Percentiles rank a stretch among this genome's conserved stretches.
These are phyloP conservation scores for Exophiala lecanii-corni DNA, from an alignment of 2,329 filamentous ascomycete genomes.

Conservation along the genomic window DNA sequence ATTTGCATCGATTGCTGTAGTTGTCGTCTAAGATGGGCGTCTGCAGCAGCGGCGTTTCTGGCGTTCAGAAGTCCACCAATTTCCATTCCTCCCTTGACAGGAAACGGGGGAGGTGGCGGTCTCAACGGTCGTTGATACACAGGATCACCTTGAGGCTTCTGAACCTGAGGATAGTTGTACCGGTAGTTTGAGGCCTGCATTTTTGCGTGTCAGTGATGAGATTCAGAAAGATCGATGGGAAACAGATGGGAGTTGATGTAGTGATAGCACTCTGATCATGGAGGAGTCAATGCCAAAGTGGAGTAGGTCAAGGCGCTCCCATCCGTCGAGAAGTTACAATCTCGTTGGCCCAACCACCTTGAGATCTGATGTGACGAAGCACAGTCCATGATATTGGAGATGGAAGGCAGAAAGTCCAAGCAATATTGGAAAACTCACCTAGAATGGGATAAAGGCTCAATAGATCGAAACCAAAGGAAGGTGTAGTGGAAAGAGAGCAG, in stretches of 20 bases:
- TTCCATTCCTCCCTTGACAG: slow-evolving; percentile 39
- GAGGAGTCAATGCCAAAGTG: slow-evolving; percentile 21
- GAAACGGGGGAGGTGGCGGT: slow-evolving; percentile 9
- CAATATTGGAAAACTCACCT: slow-evolving; percentile 5
- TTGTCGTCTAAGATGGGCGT: slow-evolving; percentile 41
- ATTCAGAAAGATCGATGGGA: slow-evolving; percentile 11
- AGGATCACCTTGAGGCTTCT: slow-evolving; percentile 14
- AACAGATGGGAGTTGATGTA: slow-evolving; percentile 9
- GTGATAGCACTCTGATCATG: slow-evolving; percentile 19
- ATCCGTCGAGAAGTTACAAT: slow-evolving; percentile 5
- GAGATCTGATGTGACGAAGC: slow-evolving; percentile 8
- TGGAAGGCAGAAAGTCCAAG: neutral
- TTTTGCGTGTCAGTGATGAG: slow-evolving; percentile 13
- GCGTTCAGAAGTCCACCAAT: slow-evolving; percentile 50
- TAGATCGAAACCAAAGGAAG: slow-evolving; percentile 10
- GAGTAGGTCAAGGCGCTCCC: slow-evolving; percentile 21
- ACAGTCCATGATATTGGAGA: slow-evolving; percentile 15
- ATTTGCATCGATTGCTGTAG: slow-evolving; percentile 40
- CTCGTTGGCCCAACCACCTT: slow-evolving; percentile 13
- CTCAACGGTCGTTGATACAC: slow-evolving; percentile 16
- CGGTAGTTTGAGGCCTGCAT: slow-evolving; percentile 25
- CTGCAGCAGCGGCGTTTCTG: slow-evolving; percentile 42
- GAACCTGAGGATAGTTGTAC: slow-evolving; percentile 12
- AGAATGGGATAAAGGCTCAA: neutral
- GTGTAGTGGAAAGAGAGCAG: slow-evolving; percentile 3